Conservation (phyloP, 345 rosid species). For the Psidium friedrichsthalianum region DNA sequence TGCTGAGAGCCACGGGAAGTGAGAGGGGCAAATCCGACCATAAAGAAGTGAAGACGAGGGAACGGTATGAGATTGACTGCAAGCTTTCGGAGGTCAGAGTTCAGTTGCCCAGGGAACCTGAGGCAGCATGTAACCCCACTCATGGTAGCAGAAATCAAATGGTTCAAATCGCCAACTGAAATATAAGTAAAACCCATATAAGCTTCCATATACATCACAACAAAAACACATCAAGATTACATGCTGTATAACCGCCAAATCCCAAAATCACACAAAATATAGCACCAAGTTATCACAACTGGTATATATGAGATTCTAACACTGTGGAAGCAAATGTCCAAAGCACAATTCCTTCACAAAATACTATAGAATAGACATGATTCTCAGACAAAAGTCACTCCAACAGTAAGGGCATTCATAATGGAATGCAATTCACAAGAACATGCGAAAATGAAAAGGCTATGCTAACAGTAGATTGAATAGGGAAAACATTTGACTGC, state of each 20-base stretch:
- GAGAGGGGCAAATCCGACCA: slow-evolving; percentile 22
- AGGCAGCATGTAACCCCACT: slow-evolving; percentile 29
- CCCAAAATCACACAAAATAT: not conserved
- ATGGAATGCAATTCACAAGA: not conserved
- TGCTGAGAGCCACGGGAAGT: slow-evolving; percentile 17
- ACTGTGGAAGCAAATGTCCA: not conserved
- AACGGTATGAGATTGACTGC: slow-evolving; percentile 22
- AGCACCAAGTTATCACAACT: not conserved
- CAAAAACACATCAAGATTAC: not conserved
- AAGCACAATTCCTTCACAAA: not conserved
- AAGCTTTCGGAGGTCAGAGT: slow-evolving; percentile 24
- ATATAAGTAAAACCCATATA: not conserved
- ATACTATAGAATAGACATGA: not conserved
- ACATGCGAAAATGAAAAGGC: too few relatives aligned
- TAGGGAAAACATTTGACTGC: too few relatives aligned
- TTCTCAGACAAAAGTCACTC: not conserved
- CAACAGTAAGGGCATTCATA: not conserved
- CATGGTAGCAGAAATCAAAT: slow-evolving; percentile 26
- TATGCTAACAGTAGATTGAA: too few relatives aligned
- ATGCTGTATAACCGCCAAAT: not conserved
- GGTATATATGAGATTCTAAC: too few relatives aligned
- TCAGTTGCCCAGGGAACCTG: slow-evolving; percentile 25
- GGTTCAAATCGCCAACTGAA: slow-evolving; percentile 22
- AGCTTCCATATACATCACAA: not conserved
- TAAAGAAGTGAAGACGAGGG: slow-evolving; percentile 23